Percentiles rank a stretch among this genome's conserved stretches.
Conservation (phyloP, 2,329 filamentous ascomycete genomes). For the Orbilia brochopaga region DNA sequence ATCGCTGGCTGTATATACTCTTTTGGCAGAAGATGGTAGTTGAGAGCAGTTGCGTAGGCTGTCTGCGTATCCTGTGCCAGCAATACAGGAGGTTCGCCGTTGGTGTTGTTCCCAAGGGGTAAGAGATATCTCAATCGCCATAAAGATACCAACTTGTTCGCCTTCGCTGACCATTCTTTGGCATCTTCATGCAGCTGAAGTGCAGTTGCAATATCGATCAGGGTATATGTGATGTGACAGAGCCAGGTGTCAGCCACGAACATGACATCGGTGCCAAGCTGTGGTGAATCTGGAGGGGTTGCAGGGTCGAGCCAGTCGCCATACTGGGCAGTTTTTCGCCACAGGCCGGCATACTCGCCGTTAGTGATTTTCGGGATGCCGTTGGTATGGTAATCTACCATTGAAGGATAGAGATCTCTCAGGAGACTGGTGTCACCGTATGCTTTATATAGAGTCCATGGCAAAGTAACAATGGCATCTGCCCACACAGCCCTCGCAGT, state of each 20-base stretch:
- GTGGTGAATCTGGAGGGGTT: slow-evolving; percentile 59
- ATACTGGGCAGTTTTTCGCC: slow-evolving; percentile 60
- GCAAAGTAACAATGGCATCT: slow-evolving; percentile 59
- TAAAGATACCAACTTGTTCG: background rate
- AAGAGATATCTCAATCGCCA: slow-evolving; percentile 12
- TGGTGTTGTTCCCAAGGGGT: slow-evolving; percentile 6
- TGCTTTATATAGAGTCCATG: slow-evolving; percentile 59
- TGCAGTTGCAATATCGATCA: slow-evolving; percentile 56
- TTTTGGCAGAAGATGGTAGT: slow-evolving; percentile 57
- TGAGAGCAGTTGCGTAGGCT: slow-evolving; percentile 58
- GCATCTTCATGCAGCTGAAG: slow-evolving; percentile 56
- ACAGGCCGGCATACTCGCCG: slow-evolving; percentile 55
- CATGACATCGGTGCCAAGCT: slow-evolving; percentile 58
- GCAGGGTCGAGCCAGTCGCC: slow-evolving; percentile 63
- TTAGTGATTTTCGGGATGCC: slow-evolving; percentile 56
- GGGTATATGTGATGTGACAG: slow-evolving; percentile 59
- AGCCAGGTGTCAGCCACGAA: slow-evolving; percentile 62
- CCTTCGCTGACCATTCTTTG: slow-evolving; percentile 26
- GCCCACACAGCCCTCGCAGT: slow-evolving; percentile 58
- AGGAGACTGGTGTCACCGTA: slow-evolving; percentile 59
- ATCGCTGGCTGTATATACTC: slow-evolving; percentile 53
- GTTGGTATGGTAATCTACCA: slow-evolving; percentile 59
- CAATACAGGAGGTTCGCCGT: slow-evolving; percentile 51
- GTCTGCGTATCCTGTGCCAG: slow-evolving; percentile 59
- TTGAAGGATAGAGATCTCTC: slow-evolving; percentile 58